Percentiles rank a stretch among this genome's conserved stretches.
Conservation (phyloP, 208 protist species). For the Leishmania turanica region DNA sequence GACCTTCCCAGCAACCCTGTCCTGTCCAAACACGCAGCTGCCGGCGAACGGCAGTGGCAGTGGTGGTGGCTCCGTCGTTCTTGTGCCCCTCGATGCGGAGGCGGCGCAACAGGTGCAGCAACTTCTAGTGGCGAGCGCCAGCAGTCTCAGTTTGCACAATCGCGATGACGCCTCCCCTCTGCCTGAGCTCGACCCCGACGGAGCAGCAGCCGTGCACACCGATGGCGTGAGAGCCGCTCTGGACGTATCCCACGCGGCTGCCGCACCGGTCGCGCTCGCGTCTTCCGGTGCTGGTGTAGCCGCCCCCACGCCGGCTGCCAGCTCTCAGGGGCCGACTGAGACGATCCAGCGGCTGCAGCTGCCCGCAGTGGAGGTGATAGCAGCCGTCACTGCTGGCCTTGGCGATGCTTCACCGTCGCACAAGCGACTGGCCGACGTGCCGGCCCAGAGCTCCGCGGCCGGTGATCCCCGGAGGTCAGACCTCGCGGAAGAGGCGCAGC, state of each 20-base stretch:
- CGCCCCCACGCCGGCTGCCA: background rate
- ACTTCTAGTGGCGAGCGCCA: slow-evolving; percentile 7
- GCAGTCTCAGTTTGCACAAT: background rate
- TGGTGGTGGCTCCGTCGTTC: slow-evolving; percentile 5
- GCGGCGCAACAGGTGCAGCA: slow-evolving; percentile 27
- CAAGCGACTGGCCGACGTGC: background rate
- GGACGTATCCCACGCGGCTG: background rate
- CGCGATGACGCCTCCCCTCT: background rate
- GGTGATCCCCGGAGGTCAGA: background rate
- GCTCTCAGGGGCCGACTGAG: background rate
- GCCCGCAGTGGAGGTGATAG: background rate
- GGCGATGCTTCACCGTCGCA: background rate
- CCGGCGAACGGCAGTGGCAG: slow-evolving; percentile 16
- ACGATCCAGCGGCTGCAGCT: background rate
- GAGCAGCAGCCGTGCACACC: background rate
- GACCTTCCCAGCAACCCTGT: slow-evolving; percentile 13
- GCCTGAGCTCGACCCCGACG: background rate
- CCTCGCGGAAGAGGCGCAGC: background rate
- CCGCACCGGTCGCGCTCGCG: slow-evolving; percentile 4
- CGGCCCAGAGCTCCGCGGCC: background rate
- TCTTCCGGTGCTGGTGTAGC: background rate
- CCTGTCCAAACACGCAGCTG: background rate
- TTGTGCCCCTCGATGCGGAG: slow-evolving; percentile 23
- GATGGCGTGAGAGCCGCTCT: background rate
- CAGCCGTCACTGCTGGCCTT: background rate